Base-by-base conservation (phyloP, 306 rosid genomes). In the Hippophae tibetana region DNA sequence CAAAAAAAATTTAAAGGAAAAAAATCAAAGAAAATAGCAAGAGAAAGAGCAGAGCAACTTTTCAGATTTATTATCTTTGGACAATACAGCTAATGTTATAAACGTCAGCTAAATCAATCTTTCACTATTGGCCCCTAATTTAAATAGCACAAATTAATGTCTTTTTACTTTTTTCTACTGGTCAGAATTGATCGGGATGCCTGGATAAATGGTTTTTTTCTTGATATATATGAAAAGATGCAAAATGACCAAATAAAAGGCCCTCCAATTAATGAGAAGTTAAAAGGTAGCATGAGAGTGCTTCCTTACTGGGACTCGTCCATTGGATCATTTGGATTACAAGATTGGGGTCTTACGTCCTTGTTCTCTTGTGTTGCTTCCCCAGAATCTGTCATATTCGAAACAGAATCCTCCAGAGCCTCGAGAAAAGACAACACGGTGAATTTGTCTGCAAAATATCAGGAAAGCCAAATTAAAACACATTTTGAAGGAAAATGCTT, bases 391-490 rank as follows among this genome's bases (percentile, higher is more conserved):
- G 66, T 6, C 31, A 70, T 64, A 48, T 61, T 72, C 1, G 86
- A 63, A 69, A 90, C 95, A 14, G 98, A 77, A 79, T 90, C 98
- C 71, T 90, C 96, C 5, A 90, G 95, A 42, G 95, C 98, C 81
- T 90, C 96, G 7, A 90, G 94, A 69, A 90, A 90, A 6, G 98
- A 90, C 79, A 87, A 64, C 52, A 87, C 98, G 2, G 98, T 87
- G 67, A 85, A 85, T 68, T 87, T 90, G 64, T 87, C 96, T 87
- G 96, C 75, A 72, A 71, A 51, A 31, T 31, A 4, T 31, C 38
- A 31, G 38, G 38, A 31, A 2, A 31, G 38, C 38, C 38, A 31
- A 69, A 51, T 61, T 9, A 31, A 31, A 31, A 50, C 9, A 49
- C 26, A 50, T 12, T 11, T 40, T 55, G 38, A 31, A 31, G 5